Evolutionary conservation across 352 stramenopile genomes (phyloP), one percentile per base, ranked within the genome.

Genomic region (Phytophthora citricola): DNA sequence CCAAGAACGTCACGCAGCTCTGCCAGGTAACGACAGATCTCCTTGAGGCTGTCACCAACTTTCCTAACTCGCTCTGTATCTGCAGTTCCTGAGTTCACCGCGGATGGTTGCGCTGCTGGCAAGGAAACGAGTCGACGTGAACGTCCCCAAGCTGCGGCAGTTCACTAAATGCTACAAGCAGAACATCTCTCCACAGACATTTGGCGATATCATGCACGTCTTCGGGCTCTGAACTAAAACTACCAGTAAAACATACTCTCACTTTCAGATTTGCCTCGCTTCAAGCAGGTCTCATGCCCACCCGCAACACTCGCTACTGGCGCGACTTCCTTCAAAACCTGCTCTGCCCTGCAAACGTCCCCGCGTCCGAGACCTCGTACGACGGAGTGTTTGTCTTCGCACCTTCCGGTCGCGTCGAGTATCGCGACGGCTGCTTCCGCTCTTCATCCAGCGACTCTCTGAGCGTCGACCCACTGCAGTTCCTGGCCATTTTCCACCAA

Each of bases 1-100:
- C 80, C 34, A 91, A 91, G 65, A 93, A 93, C 68, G 81, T 93
- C 52, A 93, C 85, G 20, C 85, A 93, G 61, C 54, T 93, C 36
- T 91, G 82, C 22, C 85, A 92, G 79, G 83, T 90, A 20, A 43
- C 29, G 29, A 32, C 29, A 32, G 7, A 32, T 9, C 5, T 32
- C 29, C 29, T 8, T 32, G 3, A 32, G 24, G 29, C 29, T 8
- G 17, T 9, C 29, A 32, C 8, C 31, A 14, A 36, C 9, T 14
- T 36, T 12, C 31, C 31, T 36, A 36, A 36, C 31, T 36, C 31
- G 31, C 8, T 36, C 31, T 36, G 31, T 36, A 36, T 36, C 27
- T 39, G 34, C 41, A 93, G 82, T 93, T 91, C 55, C 60, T 93
- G 15, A 84, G 71, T 46, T 91, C 82, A 3, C 82, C 82, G 1